These are phyloP conservation scores for Neurospora tetraspora DNA, from an alignment of 495 filamentous ascomycete species.

Conservation along the genomic window DNA sequence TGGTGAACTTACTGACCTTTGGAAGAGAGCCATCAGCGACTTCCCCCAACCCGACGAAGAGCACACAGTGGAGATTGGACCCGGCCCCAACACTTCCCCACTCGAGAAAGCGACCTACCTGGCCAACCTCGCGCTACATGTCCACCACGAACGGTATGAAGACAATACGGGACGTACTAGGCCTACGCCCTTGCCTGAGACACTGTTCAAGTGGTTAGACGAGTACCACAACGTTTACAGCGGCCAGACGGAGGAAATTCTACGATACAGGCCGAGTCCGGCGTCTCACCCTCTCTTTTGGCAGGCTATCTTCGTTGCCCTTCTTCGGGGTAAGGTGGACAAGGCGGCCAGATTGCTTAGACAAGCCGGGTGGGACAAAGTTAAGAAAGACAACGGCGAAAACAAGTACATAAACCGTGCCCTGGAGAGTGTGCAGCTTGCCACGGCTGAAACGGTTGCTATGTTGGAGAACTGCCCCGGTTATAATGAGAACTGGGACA, in stretches of 20 bases:
- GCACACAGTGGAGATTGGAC: slow-evolving; percentile 50
- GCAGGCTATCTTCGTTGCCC: slow-evolving; percentile 57
- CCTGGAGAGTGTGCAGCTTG: slow-evolving; percentile 60
- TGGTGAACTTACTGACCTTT: slow-evolving; percentile 45
- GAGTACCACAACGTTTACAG: slow-evolving; percentile 53
- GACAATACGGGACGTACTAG: slow-evolving; percentile 27
- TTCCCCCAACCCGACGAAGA: slow-evolving; percentile 39
- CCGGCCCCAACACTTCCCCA: slow-evolving; percentile 44
- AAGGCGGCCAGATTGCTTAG: slow-evolving; percentile 54
- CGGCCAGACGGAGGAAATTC: slow-evolving; percentile 49
- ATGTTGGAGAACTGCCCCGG: slow-evolving; percentile 64
- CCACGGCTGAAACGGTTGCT: slow-evolving; percentile 51
- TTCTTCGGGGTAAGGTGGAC: slow-evolving; percentile 60
- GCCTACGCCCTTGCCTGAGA: slow-evolving; percentile 50
- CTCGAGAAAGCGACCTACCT: slow-evolving; percentile 67
- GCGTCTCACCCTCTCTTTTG: slow-evolving; percentile 67
- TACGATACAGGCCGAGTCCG: slow-evolving; percentile 54
- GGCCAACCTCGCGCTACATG: slow-evolving; percentile 55
- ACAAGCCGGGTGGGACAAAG: slow-evolving; percentile 63
- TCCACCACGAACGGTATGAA: slow-evolving; percentile 55
- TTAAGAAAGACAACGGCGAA: slow-evolving; percentile 40
- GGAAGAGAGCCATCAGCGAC: slow-evolving; percentile 43
- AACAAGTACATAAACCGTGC: slow-evolving; percentile 60
- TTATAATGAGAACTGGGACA: slow-evolving; percentile 60
- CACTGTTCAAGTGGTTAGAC: slow-evolving; percentile 72